Evolutionary conservation across 345 rosid species (phyloP), one percentile per base, ranked within the genome.

Genomic region (Camelina sativa): DNA sequence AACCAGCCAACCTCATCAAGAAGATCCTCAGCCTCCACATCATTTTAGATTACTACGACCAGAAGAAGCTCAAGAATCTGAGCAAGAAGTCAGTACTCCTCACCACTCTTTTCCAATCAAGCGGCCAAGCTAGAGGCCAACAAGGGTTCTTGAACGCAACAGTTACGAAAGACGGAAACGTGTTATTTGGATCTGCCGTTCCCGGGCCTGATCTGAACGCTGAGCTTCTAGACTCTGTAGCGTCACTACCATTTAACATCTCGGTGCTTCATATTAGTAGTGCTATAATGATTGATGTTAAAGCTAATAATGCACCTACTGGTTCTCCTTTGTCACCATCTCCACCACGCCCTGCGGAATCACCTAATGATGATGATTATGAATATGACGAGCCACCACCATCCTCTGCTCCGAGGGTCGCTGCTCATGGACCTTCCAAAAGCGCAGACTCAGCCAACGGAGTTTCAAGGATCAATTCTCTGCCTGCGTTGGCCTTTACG

Each of bases 51-150:
- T 89, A 86, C 83, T 91, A 66, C 76, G 96, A 88, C 82, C 75
- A 86, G 4, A 67, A 76, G 13, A 91, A 89, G 77, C 96, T 93
- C 79, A 92, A 87, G 73, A 78, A 84, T 77, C 83, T 91, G 67
- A 76, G 87, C 71, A 73, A 85, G 1, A 91, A 88, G 72, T 61
- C 92, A 59, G 76, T 82, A 3, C 83, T 87, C 69, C 69, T 85
- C 67, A 88, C 97, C 65, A 93, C 93, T 41, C 97, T 93, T 46
- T 86, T 87, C 82, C 98, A 89, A 76, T 84, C 98, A 20, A 93
- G 91, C 68, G 96, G 98, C 3, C 84, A 83, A 62, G 98, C 96
- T 62, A 85, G 84, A 11, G 96, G 96, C 7, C 83, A 82, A 55
- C 59, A 79, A 40, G 96, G 96, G n/a, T 87, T 93, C 65, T 85